phyloP scores from a whole-genome alignment of 768 basidiomycete species.

The Boletus patriciae region DNA sequence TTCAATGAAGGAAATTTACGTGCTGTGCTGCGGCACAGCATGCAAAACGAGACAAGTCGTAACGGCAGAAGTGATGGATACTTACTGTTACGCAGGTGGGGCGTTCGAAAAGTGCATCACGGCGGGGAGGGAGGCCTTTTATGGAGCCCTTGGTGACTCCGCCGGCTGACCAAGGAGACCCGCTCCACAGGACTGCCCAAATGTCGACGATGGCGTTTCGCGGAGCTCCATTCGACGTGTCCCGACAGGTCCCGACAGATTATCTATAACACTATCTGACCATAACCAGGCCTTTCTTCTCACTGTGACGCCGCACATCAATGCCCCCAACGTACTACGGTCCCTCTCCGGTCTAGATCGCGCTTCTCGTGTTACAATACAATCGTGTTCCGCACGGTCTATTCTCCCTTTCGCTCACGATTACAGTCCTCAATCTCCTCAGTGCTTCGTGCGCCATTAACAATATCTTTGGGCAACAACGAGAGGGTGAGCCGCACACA shows the following conservation, averaged over 20 bases:
- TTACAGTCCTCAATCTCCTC: conserved; percentile 46
- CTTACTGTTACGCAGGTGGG: conserved; percentile 4
- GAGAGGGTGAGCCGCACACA: conserved; percentile 79
- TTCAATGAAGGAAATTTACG: background rate
- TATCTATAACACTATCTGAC: conserved; percentile 7
- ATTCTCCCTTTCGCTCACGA: conserved; percentile 18
- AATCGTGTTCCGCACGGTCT: background rate
- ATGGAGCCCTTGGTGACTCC: background rate
- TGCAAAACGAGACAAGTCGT: background rate
- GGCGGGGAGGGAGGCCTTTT: background rate
- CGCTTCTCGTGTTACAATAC: background rate
- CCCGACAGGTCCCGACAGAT: background rate
- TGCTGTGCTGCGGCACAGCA: background rate
- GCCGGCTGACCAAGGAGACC: background rate
- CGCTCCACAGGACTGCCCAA: background rate
- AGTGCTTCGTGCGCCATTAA: conserved; percentile 72
- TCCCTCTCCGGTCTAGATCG: background rate
- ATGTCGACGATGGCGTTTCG: conserved; percentile 1
- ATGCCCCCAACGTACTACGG: background rate
- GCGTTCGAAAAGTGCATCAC: background rate
- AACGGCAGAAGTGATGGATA: conserved; percentile 13
- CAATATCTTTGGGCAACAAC: conserved; percentile 53
- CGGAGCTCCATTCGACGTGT: conserved; percentile 4
- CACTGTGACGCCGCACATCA: conserved; percentile 4
- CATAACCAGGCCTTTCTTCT: conserved; percentile 14